These are phyloP conservation scores for Alternaria arbusti DNA, from an alignment of 2,329 filamentous ascomycete genomes.

Conservation along the genomic window DNA sequence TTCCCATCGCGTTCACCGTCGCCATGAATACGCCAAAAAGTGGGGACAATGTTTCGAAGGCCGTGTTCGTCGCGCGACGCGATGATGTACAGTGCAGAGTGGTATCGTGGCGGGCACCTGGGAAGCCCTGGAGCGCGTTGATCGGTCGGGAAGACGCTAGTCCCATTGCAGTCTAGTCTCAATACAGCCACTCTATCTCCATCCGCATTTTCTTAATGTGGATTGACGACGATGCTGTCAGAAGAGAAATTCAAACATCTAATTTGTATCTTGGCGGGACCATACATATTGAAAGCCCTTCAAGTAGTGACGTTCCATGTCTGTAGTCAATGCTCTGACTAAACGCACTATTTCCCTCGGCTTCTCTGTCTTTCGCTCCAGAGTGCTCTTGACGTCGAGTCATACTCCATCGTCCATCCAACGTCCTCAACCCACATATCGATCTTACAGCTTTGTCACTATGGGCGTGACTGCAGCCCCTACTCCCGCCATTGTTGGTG, in stretches of 20 bases:
- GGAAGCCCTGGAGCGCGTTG: background rate
- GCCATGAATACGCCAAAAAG: background rate
- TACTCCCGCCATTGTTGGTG: constrained; percentile 36
- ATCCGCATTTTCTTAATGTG: background rate
- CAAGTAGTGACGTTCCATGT: constrained; percentile 3
- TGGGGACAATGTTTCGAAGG: background rate
- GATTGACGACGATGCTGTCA: background rate
- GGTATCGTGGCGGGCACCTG: background rate
- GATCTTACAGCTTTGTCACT: background rate
- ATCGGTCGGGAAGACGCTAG: background rate
- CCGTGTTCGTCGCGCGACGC: background rate
- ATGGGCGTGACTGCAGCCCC: constrained; percentile 26
- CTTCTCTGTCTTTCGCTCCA: constrained; percentile 16
- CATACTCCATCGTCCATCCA: background rate
- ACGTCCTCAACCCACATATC: background rate
- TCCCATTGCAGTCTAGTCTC: background rate
- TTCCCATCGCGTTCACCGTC: background rate
- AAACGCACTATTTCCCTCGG: constrained; percentile 16
- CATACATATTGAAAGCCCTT: background rate
- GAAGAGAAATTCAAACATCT: background rate
- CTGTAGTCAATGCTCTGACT: constrained; percentile 15
- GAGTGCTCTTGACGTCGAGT: constrained; percentile 5
- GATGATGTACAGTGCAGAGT: background rate
- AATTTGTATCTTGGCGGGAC: background rate
- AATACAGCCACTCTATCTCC: background rate